Conservation (phyloP, 176 grass and related monocot genomes). For the Carex littledalei region DNA sequence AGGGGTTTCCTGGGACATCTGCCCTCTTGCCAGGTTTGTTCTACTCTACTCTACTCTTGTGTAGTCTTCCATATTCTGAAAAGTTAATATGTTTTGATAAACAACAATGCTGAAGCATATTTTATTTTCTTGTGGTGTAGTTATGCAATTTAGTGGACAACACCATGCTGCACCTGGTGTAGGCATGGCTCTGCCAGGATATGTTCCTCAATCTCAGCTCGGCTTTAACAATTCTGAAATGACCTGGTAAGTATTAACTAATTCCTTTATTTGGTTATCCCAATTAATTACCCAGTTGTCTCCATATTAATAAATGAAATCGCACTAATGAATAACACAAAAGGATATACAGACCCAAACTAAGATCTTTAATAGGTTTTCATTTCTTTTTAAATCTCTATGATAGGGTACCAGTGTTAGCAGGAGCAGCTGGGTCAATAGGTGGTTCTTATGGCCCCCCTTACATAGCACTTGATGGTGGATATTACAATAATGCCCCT, state of each 20-base stretch:
- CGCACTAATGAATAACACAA: neutral
- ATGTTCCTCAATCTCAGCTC: slow-evolving; percentile 85
- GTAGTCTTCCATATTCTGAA: slow-evolving; percentile 25
- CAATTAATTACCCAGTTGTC: neutral
- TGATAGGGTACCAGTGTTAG: slow-evolving; percentile 73
- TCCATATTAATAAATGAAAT: neutral
- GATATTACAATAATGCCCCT: slow-evolving; percentile 52
- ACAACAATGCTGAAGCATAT: neutral
- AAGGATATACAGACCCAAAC: neutral
- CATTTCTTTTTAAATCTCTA: slow-evolving; percentile 11
- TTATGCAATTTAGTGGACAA: slow-evolving; percentile 89
- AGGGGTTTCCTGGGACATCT: slow-evolving; percentile 93
- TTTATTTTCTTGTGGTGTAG: slow-evolving; percentile 30
- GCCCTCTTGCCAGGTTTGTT: slow-evolving; percentile 84
- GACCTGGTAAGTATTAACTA: slow-evolving; percentile 51
- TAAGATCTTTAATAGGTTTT: neutral
- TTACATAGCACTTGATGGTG: slow-evolving; percentile 73
- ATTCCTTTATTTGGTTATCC: neutral
- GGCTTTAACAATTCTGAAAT: slow-evolving; percentile 88
- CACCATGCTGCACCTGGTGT: slow-evolving; percentile 78
- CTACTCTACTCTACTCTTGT: neutral
- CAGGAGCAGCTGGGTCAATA: slow-evolving; percentile 58
- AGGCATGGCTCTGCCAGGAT: slow-evolving; percentile 92
- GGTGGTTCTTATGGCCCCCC: slow-evolving; percentile 68
- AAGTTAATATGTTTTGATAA: neutral